Evolutionary conservation across 1,139 yeast species (phyloP), one percentile per base, ranked within the genome.

Genomic region (Blastobotrys raffinosifermentans): DNA sequence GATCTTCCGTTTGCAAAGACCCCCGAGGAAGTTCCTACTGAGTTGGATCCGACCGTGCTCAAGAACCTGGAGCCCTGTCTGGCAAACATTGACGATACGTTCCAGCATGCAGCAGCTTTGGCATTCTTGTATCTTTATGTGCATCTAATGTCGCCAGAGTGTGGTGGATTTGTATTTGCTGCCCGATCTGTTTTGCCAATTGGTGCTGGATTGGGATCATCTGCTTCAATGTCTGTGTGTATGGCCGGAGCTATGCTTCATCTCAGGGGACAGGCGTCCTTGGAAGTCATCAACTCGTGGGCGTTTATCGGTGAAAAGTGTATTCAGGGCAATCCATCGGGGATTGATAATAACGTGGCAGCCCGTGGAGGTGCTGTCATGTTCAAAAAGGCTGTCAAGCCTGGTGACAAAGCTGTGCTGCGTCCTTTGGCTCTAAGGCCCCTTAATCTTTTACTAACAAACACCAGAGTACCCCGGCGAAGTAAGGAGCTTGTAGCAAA

Each of bases 141-240:
- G 35, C 72, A 73, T 38, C 60, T 87, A 37, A 77, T 89, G 51
- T 48, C 58, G 4, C 64, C 66, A 6, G 52, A 60, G 0, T 61
- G 68, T 1, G 68, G 69, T 1, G 84, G 84, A 1, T 57, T 69
- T 47, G 69, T 69, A 19, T 86, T 80, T 58, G 69, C 77, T 4
- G 77, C 86, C 18, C 72, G 91, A 40, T 84, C 96, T 0, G 80
- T 94, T 0, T 67, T 89, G 37, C 98, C 99, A 0, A 83, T 91
- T 38, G 97, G 99, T 19, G 96, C 98, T 1, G 99, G 99, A 0
- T 69, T 91, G 35, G 99, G 99, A 0, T 85, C 96, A 1, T 84
- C 95, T 35, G 98, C 97, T 1, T 79, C 95, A 2, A 75, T 85
- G 14, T 76, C 94, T 0, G 98, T 91, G 9, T 81, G 94, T 55